Base-by-base conservation (phyloP, 805 yeast genomes). In the Zygoascus tannicola region DNA sequence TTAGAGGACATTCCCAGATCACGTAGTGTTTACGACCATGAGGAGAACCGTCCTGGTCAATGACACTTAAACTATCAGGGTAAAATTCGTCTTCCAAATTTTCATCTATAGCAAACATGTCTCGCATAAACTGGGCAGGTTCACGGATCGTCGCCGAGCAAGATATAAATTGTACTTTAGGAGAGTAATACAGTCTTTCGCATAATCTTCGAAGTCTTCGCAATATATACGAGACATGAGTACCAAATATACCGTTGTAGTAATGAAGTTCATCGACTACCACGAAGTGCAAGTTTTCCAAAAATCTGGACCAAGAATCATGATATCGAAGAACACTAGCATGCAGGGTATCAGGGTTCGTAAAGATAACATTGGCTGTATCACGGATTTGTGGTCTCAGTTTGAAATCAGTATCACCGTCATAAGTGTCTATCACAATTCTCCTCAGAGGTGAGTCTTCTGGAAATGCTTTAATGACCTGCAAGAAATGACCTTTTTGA, bases 311-410 rank as follows among this genome's bases (percentile, higher is more conserved):
- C 97, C 97, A 92, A 20, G 68, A 64, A 23, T 73, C 73, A 62
- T 82, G 85, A 43, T 76, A 74, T 0, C 98, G 97, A 15, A 92
- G 63, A 8, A 92, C 76, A 26, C 88, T 79, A 0, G 85, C 73
- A 60, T 92, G 97, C 1, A 92, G 66, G 70, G 88, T 85, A 58
- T 92, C 99, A 0, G 99, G 99, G 56, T 92, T 92, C 0, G 97
- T 85, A 60, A 92, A 86, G 8, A 92, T 78, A 3, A 92, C 81
- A 44, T 81, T 78, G 0, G 95, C 86, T 39, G 69, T 67, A 20
- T 70, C 67, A 44, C 87, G 69, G 16, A 88, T 74, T 18, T 55
- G 53, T 0, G 61, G 60, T 22, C 97, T 68, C 18, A 67, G 66
- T 2, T 66, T 67, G 30, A 66, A 57, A 1, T 81, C 83, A 0